phyloP scores from a whole-genome alignment of 352 stramenopile species.

The Globisporangium nodosum region DNA sequence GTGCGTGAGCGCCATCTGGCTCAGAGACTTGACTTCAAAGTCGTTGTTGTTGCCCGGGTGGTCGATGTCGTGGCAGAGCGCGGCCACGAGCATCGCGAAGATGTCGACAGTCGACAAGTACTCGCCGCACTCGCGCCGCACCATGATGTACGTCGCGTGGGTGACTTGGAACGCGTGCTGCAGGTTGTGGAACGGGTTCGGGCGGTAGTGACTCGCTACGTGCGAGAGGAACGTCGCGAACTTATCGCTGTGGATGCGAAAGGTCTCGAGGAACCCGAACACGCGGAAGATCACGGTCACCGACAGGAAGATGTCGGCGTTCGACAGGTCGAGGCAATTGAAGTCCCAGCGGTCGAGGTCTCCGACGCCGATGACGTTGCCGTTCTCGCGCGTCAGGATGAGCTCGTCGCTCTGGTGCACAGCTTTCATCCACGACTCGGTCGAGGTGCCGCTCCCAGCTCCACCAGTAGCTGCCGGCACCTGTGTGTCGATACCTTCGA shows the following conservation, averaged over 20 bases:
- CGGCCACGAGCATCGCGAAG: conserved; percentile 66
- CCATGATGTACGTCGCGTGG: conserved; percentile 49
- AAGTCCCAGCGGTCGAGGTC: conserved; percentile 17
- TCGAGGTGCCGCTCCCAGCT: neutral
- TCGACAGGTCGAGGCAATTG: conserved; percentile 46
- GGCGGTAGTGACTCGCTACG: conserved; percentile 64
- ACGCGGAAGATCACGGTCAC: conserved; percentile 39
- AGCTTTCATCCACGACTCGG: conserved; percentile 10
- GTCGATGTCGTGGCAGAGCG: conserved; percentile 79
- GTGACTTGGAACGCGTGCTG: conserved; percentile 72
- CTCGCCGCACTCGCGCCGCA: conserved; percentile 48
- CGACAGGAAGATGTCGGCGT: conserved; percentile 46
- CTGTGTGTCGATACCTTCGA: conserved; percentile 23
- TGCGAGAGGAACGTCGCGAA: conserved; percentile 46
- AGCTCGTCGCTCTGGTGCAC: conserved; percentile 11
- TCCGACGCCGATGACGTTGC: conserved; percentile 34
- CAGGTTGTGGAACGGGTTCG: conserved; percentile 80
- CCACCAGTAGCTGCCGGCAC: neutral
- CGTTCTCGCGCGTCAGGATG: conserved; percentile 25
- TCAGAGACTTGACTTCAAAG: conserved; percentile 76
- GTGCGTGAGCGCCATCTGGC: conserved; percentile 75
- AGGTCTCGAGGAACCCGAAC: conserved; percentile 50
- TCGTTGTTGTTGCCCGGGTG: conserved; percentile 81
- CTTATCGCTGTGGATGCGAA: conserved; percentile 47
- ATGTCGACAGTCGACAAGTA: conserved; percentile 63